Conservation (phyloP, 352 stramenopile genomes). For the Phytophthora cactorum region DNA sequence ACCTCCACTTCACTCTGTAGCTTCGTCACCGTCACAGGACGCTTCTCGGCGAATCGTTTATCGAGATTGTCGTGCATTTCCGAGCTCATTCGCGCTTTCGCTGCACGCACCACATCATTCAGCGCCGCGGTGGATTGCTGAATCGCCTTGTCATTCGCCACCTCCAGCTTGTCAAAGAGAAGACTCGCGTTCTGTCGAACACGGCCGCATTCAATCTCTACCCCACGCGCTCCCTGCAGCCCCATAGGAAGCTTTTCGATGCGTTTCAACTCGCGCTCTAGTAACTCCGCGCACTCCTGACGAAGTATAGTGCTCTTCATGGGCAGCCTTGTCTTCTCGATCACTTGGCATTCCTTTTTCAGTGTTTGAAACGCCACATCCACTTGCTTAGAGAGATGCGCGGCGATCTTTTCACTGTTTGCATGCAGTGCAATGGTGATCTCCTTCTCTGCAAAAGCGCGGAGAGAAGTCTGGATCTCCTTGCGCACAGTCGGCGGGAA, state of each 20-base stretch:
- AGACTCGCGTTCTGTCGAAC: constrained; percentile 65
- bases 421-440: constrained; percentile 71
- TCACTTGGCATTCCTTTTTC: constrained; percentile 55
- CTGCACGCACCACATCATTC: constrained; percentile 56
- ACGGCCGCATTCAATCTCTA: constrained; percentile 64
- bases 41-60: constrained; percentile 55
- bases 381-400: constrained; percentile 58
- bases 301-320: constrained; percentile 63
- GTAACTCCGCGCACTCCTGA: constrained; percentile 55
- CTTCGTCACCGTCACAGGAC: constrained; percentile 60
- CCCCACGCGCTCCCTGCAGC: constrained; percentile 48
- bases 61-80: constrained; percentile 70
- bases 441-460: constrained; percentile 65
- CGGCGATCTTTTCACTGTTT: constrained; percentile 72
- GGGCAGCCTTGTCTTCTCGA: constrained; percentile 66
- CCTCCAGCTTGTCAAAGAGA: constrained; percentile 77
- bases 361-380: constrained; percentile 63
- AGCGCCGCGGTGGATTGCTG: constrained; percentile 59
- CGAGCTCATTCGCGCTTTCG: constrained; percentile 67
- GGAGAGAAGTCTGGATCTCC: constrained; percentile 63
- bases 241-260: constrained; percentile 59
- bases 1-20: constrained; percentile 68
- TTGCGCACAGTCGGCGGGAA: constrained; percentile 60
- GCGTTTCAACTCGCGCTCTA: constrained; percentile 51
- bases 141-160: constrained; percentile 76